Conservation (phyloP, 2,329 filamentous ascomycete genomes). For the Cladophialophora yegresii region DNA sequence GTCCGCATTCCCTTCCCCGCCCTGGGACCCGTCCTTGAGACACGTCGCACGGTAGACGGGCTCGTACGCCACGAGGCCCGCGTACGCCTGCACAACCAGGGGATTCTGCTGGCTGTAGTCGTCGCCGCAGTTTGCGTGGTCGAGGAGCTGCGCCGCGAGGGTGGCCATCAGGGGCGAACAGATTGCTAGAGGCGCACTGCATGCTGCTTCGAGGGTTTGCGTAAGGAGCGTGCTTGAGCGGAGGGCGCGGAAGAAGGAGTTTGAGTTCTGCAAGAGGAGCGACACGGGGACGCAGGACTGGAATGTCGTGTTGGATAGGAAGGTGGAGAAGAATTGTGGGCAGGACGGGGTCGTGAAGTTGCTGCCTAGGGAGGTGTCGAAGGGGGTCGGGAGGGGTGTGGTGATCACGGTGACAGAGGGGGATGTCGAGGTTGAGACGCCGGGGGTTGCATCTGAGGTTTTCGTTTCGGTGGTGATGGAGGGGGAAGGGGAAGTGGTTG, state of each 20-base stretch:
- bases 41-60: constrained; percentile 80
- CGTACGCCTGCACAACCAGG: constrained; percentile 71
- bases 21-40: constrained; percentile 69
- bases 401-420: constrained; percentile 28
- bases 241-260: constrained; percentile 77
- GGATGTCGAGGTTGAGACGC: constrained; percentile 28
- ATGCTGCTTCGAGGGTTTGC: constrained; percentile 75
- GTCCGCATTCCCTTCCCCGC: too few relatives aligned
- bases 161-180: constrained; percentile 67
- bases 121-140: constrained; percentile 64
- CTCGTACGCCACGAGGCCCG: constrained; percentile 74
- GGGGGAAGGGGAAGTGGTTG: constrained; percentile 11
- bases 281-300: constrained; percentile 79
- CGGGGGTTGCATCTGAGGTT: constrained; percentile 18
- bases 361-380: constrained; percentile 64
- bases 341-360: constrained; percentile 61
- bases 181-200: constrained; percentile 63
- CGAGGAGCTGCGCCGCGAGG: constrained; percentile 67
- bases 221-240: constrained; percentile 72
- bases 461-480: constrained; percentile 28
- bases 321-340: constrained; percentile 61
- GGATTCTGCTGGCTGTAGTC: constrained; percentile 71
- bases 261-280: constrained; percentile 79
- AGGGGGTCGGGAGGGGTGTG: constrained; percentile 61
- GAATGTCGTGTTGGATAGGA: constrained; percentile 68